Evolutionary conservation across 495 filamentous ascomycete genomes (phyloP), one percentile per base, ranked within the genome.

Genomic region (Staphylotrichum longicolle): DNA sequence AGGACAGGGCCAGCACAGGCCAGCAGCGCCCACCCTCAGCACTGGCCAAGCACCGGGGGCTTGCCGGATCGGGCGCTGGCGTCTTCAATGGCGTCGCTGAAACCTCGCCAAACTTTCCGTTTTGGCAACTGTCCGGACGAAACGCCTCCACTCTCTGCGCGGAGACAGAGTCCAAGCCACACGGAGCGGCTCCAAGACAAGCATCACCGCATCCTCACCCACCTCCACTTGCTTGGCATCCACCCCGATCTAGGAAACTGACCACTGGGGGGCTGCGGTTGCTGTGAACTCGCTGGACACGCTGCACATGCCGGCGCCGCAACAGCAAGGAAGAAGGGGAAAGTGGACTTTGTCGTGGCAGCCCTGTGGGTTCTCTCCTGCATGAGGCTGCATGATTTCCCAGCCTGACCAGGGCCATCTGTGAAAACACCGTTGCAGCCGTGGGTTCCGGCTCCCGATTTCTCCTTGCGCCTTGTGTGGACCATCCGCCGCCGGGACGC

Each of bases 71-170:
- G 58, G 66, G 62, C 45, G 30, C n/a, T 32, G 10, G 14, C 37
- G 39, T 37, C 40, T 35, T 35, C 60, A 57, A 63, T 67, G 70
- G 68, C 68, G 65, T 54, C 61, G 70, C 71, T 74, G 71, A 74
- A 68, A 60, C 66, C 62, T 72, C 70, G 68, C 55, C 54, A 64
- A 65, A 61, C 3, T 66, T 69, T 45, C 71, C 70, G 46, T 40
- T 67, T 70, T 40, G 51, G 66, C 42, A 27, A 54, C 7, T 7
- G 46, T 60, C 63, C 53, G 54, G 67, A 50, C 63, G 52, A 48
- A 50, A 63, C 37, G 15, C 35, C 35, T 53, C 39, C 53, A 54
- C 30, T 14, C 9, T 40, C 20, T 49, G 45, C 33, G 15, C 14
- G 32, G 33, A 15, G 7, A 32, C 9, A 20, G 20, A 34, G 27